Conservation (phyloP, 176 grass and related monocot genomes). For the Triticum dicoccoides region DNA sequence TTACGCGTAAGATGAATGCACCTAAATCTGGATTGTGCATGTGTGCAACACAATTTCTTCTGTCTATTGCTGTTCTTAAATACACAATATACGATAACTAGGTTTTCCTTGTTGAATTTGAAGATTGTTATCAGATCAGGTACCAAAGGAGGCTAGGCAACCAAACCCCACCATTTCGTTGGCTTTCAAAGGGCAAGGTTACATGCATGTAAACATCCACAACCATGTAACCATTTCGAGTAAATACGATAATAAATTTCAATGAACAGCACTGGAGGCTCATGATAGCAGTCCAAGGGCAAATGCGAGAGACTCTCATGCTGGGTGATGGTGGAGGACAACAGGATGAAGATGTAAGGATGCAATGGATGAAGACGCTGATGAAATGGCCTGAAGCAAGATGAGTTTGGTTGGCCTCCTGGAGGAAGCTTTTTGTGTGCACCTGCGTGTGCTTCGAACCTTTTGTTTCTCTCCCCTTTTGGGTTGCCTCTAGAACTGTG, state of each 20-base stretch:
- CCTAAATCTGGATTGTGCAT: neutral
- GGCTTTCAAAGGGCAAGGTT: neutral
- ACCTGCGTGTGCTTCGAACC: too few species aligned
- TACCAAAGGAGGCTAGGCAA: neutral
- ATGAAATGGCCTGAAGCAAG: too few species aligned
- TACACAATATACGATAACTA: neutral
- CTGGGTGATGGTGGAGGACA: too few species aligned
- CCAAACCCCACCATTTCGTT: neutral
- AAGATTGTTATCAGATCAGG: neutral
- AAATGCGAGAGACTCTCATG: too few species aligned
- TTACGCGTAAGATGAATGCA: constrained; percentile 12
- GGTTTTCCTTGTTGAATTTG: neutral
- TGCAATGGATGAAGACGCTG: too few species aligned
- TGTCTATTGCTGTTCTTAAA: neutral
- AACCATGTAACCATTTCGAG: neutral
- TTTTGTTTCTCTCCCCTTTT: too few species aligned
- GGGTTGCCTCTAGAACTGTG: too few species aligned
- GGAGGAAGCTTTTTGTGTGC: too few species aligned
- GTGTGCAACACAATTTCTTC: neutral
- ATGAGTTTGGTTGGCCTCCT: too few species aligned
- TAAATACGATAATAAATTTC: neutral
- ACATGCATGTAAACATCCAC: neutral
- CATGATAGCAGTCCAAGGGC: too few species aligned
- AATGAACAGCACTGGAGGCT: too few species aligned
- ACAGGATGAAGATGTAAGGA: too few species aligned